Evolutionary conservation across 163 green algal species (phyloP).

Genomic region (Chloromonas sp.): DNA sequence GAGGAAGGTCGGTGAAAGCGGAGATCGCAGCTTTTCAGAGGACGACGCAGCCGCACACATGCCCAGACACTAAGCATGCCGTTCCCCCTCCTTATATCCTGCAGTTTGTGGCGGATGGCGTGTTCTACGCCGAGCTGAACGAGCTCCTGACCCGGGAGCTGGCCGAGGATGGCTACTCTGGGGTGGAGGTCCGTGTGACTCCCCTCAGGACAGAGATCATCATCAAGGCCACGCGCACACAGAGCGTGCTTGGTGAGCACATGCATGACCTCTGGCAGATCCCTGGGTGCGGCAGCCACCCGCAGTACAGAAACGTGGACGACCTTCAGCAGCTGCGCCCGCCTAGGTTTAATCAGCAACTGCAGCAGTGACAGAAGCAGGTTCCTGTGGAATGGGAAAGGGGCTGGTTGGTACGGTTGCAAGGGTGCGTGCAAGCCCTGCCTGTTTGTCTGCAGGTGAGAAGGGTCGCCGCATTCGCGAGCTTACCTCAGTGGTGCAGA

Average conservation of each 20-base stretch:
- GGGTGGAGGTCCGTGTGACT: conserved; percentile 96
- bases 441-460: conserved; percentile 62
- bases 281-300: not conserved
- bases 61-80: too few species aligned
- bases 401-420: too few species aligned
- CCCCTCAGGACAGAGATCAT: conserved; percentile 99
- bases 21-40: too few species aligned
- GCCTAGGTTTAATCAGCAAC: not conserved
- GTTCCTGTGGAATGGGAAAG: too few species aligned
- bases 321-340: not conserved
- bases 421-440: not conserved
- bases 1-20: too few species aligned
- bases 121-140: conserved; percentile 99
- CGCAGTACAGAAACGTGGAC: not conserved
- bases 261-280: not conserved
- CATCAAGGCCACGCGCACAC: conserved; percentile 96
- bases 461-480: conserved; percentile 98
- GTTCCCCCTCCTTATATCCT: not conserved
- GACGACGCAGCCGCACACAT: too few species aligned
- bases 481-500: conserved; percentile 97
- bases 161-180: conserved; percentile 89
- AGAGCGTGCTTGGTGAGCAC: conserved; percentile 92
- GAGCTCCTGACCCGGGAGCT: conserved; percentile 95
- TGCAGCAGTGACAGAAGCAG: not conserved
- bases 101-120: conserved; percentile 96